Base-by-base conservation (phyloP, 371 early-diverging fungal species). In the Dinochytrium kinnereticum region DNA sequence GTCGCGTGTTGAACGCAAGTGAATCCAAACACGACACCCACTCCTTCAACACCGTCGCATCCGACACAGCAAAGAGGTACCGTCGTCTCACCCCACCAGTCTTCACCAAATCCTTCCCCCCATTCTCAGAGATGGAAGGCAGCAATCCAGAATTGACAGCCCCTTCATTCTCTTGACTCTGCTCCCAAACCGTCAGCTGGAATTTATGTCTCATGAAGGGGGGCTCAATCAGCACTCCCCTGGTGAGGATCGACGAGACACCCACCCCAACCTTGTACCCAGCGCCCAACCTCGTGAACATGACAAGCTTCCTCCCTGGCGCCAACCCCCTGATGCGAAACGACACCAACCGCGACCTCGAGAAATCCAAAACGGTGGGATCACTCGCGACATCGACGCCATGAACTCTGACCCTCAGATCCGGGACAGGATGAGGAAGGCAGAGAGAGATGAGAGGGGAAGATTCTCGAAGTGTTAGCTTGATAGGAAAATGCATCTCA, bases 171-270 rank as follows among this genome's bases (percentile, higher is more conserved):
- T n/a, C n/a, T n/a, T n/a, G n/a, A n/a, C n/a, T n/a, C 38, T 34
- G 21, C 39, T 30, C 51, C 37, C 40, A 51, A 40, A 90, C 83
- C 0, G 86, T 86, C 55, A 90, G 79, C 70, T 90, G 90, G 75
- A 92, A 90, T 0, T 88, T 89, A 59, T 89, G 88, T 26, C 88
- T 80, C 89, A 92, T 87, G 71, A 91, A 92, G 21, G 89, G 86
- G 2, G 90, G 84, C 70, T 91, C 92, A 7, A 91, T 85, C 0
- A 90, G 86, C 26, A 92, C 84, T 34, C 82, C 85, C 59, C 89
- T 88, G 24, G 89, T 90, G 7, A 83, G 78, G 0, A 89, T 87
- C 49, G 87, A 86, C 26, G 88, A 81, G 36, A 87, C 86, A 10
- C 61, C 61, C 15, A 3, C 61, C 30, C 24, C 57, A 66, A 88